Evolutionary conservation across 768 basidiomycete species (phyloP).

Genomic region (Hirschioporus abietinus): DNA sequence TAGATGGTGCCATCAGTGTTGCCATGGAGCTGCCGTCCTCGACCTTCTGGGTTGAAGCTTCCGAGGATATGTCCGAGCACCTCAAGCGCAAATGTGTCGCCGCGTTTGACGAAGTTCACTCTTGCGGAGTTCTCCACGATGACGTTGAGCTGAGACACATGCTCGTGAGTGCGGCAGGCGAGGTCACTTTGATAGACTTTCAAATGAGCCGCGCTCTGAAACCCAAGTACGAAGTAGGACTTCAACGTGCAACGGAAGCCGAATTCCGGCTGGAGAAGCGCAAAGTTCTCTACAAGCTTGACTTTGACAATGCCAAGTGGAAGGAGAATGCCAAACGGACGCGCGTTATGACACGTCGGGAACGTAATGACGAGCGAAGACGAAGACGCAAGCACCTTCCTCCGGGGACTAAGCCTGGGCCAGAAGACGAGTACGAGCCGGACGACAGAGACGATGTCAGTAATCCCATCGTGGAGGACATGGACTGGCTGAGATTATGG

Average conservation of each 20-base stretch:
- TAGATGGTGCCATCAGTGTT: conserved; percentile 33
- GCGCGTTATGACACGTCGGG: conserved; percentile 2
- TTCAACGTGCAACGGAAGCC: conserved; percentile 31
- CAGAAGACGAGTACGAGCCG: not conserved
- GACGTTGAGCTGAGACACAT: conserved; percentile 46
- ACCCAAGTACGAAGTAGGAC: conserved; percentile 27
- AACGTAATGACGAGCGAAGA: not conserved
- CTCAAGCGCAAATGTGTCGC: conserved; percentile 49
- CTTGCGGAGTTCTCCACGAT: conserved; percentile 42
- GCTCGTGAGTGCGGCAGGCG: conserved; percentile 48
- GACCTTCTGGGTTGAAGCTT: conserved; percentile 59
- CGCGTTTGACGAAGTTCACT: conserved; percentile 45
- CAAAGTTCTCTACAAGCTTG: conserved; percentile 50
- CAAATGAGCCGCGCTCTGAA: conserved; percentile 31
- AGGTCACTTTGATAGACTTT: conserved; percentile 52
- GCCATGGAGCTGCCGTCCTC: conserved; percentile 53
- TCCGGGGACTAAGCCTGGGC: not conserved
- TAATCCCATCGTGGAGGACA: not conserved
- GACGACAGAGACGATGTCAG: not conserved
- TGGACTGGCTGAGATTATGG: not conserved
- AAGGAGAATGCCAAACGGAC: conserved; percentile 27
- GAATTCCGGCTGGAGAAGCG: conserved; percentile 50
- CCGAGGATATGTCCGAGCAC: conserved; percentile 46
- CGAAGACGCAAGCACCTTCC: not conserved
- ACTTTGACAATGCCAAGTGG: conserved; percentile 33